These are phyloP conservation scores for Saprolegnia diclina DNA, from an alignment of 352 stramenopile genomes.

Conservation along the genomic window DNA sequence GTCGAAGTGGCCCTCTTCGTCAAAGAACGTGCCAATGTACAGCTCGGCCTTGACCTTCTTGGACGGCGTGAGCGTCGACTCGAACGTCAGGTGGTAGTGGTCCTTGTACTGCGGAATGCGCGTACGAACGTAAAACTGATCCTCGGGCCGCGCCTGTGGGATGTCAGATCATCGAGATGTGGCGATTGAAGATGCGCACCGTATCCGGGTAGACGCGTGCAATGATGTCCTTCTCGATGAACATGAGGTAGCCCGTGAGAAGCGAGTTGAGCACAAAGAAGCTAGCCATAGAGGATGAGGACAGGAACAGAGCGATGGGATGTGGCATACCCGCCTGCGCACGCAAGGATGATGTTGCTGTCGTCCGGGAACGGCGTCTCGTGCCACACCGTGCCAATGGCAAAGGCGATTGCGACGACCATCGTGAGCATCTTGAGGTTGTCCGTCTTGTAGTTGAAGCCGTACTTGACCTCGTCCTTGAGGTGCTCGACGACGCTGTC, in stretches of 20 bases:
- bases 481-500: slow-evolving; percentile 74
- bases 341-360: slow-evolving; percentile 60
- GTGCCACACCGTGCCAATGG: slow-evolving; percentile 65
- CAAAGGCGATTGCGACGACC: slow-evolving; percentile 53
- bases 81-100: slow-evolving; percentile 61
- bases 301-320: not conserved
- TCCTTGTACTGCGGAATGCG: slow-evolving; percentile 64
- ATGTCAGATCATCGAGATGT: not conserved
- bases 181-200: slow-evolving; percentile 30
- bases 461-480: slow-evolving; percentile 46
- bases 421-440: slow-evolving; percentile 81
- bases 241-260: slow-evolving; percentile 56
- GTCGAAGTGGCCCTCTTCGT: slow-evolving; percentile 80
- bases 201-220: slow-evolving; percentile 53
- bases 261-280: slow-evolving; percentile 80
- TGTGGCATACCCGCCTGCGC: slow-evolving; percentile 44
- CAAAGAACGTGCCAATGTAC: slow-evolving; percentile 82
- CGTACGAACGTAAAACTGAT: slow-evolving; percentile 52
- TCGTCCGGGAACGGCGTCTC: slow-evolving; percentile 54
- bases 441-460: slow-evolving; percentile 71
- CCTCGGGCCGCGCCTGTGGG: not conserved
- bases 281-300: slow-evolving; percentile 29
- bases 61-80: slow-evolving; percentile 37
- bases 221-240: slow-evolving; percentile 77
- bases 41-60: slow-evolving; percentile 56